phyloP scores from a whole-genome alignment of 495 filamentous ascomycete species.

The Thermochaetoides thermophila region DNA sequence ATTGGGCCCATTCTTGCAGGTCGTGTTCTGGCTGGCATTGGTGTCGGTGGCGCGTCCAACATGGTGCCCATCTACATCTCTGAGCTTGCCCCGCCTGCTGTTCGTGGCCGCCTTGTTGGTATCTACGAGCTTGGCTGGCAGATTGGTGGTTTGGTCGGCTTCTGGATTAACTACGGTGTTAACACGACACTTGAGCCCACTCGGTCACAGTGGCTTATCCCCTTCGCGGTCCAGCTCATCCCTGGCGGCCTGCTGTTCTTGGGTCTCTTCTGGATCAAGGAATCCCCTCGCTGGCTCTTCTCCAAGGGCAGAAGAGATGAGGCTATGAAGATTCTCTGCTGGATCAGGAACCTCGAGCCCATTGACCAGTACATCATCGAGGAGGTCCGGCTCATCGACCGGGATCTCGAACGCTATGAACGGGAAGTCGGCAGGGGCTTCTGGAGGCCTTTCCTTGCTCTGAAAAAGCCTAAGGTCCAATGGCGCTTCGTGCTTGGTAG shows the following conservation, averaged over 20 bases:
- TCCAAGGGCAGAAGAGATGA: constrained; percentile 38
- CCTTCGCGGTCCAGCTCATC: constrained; percentile 43
- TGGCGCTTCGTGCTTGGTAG: constrained; percentile 54
- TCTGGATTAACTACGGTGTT: constrained; percentile 53
- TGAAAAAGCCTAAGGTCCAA: constrained; percentile 32
- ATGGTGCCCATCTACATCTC: constrained; percentile 44
- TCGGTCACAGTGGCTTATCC: constrained; percentile 39
- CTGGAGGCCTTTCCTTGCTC: constrained; percentile 51
- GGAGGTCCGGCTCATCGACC: constrained; percentile 47
- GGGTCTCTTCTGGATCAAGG: constrained; percentile 37
- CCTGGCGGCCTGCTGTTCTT: constrained; percentile 36
- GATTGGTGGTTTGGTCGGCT: constrained; percentile 56
- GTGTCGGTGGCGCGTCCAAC: constrained; percentile 36
- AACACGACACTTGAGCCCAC: constrained; percentile 28
- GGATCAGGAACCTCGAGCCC: constrained; percentile 44
- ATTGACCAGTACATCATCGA: constrained; percentile 52
- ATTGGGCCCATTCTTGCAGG: constrained; percentile 46
- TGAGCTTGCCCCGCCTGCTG: constrained; percentile 39
- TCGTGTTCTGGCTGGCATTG: constrained; percentile 38
- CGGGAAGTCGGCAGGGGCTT: constrained; percentile 44
- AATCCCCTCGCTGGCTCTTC: constrained; percentile 52
- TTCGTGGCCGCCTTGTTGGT: constrained; percentile 41
- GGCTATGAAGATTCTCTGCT: constrained; percentile 44
- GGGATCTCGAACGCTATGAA: constrained; percentile 40
- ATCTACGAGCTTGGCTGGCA: constrained; percentile 64